Evolutionary conservation across 2,329 filamentous ascomycete genomes (phyloP), one percentile per base, ranked within the genome.

Genomic region (Drechslerella coelobrocha): DNA sequence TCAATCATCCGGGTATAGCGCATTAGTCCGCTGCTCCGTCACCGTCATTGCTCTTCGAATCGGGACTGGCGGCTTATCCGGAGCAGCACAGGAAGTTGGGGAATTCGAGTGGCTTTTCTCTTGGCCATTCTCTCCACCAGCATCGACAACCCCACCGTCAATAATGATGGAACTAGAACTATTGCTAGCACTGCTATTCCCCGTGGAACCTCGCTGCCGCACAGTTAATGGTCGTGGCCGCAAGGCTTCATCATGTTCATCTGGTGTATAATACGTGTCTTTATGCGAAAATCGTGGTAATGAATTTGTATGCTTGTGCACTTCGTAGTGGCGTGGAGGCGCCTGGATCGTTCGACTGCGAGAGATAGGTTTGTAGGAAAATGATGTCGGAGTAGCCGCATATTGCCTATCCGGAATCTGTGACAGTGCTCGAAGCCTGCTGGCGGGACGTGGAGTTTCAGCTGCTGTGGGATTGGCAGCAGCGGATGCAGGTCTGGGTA

Each of bases 131-230:
- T 48, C 61, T 21, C 23, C 50, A 3, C 14, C 19, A 23, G 29
- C 21, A 24, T 12, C 27, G 24, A 54, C 31, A 4, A 57, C 6
- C 8, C 62, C 62, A 24, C 51, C 56, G 6, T 57, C 51, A 8
- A 69, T 54, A 45, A 60, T 45, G n/a, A 69, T 69, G 19, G 65
- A 69, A 21, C 65, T 69, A 24, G 65, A 61, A 27, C 65, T 69
- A 26, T 69, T 69, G 27, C 65, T 69, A 12, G 65, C 51, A 39
- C 65, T 69, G 12, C 50, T 68, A n/a, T 55, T 56, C 1, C n/a
- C 41, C 21, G 45, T 61, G 34, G 56, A 69, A 31, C 56, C 61
- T 26, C 56, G 45, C 24, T 69, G 65, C 26, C 65, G 57, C 24
- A 69, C 65, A 23, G 51, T 62, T 7, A 69, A 39, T n/a, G 65